These are phyloP conservation scores for Didymella lethalis DNA, from an alignment of 2,329 filamentous ascomycete species.

Conservation along the genomic window DNA sequence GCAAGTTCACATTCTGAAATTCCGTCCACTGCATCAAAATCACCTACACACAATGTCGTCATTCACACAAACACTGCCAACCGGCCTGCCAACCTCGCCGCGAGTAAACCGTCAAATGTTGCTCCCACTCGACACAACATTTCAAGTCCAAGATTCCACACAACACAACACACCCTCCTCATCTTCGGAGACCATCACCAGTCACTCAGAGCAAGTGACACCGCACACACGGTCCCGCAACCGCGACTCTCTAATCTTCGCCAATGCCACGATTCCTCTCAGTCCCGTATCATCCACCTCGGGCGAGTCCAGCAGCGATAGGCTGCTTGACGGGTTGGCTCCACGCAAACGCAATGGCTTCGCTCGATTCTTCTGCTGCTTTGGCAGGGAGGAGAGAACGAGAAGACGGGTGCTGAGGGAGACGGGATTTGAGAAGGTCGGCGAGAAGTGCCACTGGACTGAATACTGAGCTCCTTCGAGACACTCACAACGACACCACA, in stretches of 20 bases:
- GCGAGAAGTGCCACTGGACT: constrained; percentile 43
- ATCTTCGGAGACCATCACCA: constrained; percentile 12
- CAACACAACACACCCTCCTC: constrained; percentile 12
- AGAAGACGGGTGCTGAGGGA: constrained; percentile 29
- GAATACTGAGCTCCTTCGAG: constrained; percentile 30
- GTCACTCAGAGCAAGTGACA: constrained; percentile 1
- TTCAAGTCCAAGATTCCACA: constrained; percentile 14
- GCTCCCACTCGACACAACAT: constrained; percentile 34
- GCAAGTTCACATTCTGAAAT: background rate
- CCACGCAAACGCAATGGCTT: constrained; percentile 43
- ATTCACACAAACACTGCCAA: constrained; percentile 26
- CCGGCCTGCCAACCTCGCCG: constrained; percentile 37
- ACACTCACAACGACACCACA: background rate
- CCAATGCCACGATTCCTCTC: constrained; percentile 46
- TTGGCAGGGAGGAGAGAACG: constrained; percentile 44
- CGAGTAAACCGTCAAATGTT: constrained; percentile 33
- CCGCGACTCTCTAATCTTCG: constrained; percentile 43
- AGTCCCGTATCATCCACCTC: constrained; percentile 36
- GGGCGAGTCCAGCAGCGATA: constrained; percentile 20
- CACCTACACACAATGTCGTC: constrained; percentile 9
- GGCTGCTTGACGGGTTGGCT: constrained; percentile 36
- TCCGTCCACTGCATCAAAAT: background rate
- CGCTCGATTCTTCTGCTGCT: constrained; percentile 46
- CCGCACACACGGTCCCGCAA: constrained; percentile 9
- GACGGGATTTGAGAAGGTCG: constrained; percentile 44